Evolutionary conservation across 1,284 basidiomycete genomes (phyloP), one percentile per base, ranked within the genome.

Genomic region (Ganoderma boninense): DNA sequence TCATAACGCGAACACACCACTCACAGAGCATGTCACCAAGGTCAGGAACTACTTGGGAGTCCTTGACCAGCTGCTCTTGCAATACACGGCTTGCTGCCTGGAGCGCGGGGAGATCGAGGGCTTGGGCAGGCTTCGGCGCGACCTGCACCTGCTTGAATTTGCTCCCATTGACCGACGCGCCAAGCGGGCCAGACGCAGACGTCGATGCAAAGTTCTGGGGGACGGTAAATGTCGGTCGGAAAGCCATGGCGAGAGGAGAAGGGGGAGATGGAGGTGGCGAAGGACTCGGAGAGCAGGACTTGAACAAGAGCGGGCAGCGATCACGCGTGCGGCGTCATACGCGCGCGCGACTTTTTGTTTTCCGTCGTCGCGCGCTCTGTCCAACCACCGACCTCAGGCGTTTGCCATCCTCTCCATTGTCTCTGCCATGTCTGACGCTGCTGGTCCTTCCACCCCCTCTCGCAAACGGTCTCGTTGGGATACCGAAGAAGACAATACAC

Each of bases 381-480:
- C 38, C 59, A 29, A 10, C 38, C 35, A 42, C 62, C 52, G 2
- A 56, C 29, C 43, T 20, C 69, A 54, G 23, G 14, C 49, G 44
- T 38, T 38, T 65, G 64, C 62, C 46, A 49, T 49, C 46, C 32
- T 43, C 49, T 46, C 6, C 60, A 63, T 40, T 59, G 66, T 65
- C 23, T 35, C 23, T 44, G 38, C 29, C 44, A 77, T 77, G 76
- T 70, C 75, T 18, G 75, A 75, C 32, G 52, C 63, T 26, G 70
- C 75, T 57, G 74, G 74, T 35, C 73, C 78, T 4, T 75, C 76
- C 68, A 75, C 87, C 1, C 85, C 87, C 0, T 87, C 87, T 38
- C 84, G 87, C 69, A 93, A 92, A 80, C 86, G 91, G 35, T 92
- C 92, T 16, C 92, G 91, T 80, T 94, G 92, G 92, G 90, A 92